Evolutionary conservation across 148 eudicot species (phyloP).

Genomic region (Simmondsia chinensis): DNA sequence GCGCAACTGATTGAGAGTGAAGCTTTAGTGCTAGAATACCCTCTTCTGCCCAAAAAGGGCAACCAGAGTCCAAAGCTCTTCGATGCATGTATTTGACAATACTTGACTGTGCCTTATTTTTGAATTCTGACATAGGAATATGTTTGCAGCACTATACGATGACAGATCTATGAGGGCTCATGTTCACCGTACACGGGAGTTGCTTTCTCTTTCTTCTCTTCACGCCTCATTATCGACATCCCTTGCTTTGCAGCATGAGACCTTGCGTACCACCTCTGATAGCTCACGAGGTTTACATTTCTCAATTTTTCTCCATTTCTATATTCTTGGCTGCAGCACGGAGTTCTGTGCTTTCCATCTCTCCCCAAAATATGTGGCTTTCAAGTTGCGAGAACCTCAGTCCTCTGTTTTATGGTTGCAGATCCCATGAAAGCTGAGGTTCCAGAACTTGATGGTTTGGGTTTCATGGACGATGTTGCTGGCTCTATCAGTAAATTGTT

Average conservation of each 20-base stretch:
- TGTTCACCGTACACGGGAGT: constrained; percentile 88
- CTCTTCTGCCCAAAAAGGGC: background rate
- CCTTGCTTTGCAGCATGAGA: constrained; percentile 86
- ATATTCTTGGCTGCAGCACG: background rate
- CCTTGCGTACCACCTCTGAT: constrained; percentile 35
- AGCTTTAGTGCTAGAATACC: background rate
- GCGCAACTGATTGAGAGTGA: no score
- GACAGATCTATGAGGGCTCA: constrained; percentile 96
- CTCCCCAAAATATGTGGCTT: background rate
- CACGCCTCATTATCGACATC: constrained; percentile 87
- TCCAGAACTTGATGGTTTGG: constrained; percentile 69
- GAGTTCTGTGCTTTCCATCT: no score
- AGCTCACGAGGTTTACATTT: constrained; percentile 50
- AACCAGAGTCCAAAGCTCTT: no score
- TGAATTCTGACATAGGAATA: constrained; percentile 9
- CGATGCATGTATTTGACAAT: background rate
- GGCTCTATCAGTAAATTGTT: constrained; percentile 57
- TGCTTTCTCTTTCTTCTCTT: constrained; percentile 78
- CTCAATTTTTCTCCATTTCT: background rate
- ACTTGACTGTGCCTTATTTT: background rate
- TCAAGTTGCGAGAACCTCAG: background rate
- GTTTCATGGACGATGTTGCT: constrained; percentile 81
- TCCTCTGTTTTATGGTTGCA: constrained; percentile 11
- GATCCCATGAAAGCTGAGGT: constrained; percentile 51
- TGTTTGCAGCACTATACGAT: constrained; percentile 74